Conservation (phyloP, 2,329 filamentous ascomycete genomes). For the Alternaria brassicae region DNA sequence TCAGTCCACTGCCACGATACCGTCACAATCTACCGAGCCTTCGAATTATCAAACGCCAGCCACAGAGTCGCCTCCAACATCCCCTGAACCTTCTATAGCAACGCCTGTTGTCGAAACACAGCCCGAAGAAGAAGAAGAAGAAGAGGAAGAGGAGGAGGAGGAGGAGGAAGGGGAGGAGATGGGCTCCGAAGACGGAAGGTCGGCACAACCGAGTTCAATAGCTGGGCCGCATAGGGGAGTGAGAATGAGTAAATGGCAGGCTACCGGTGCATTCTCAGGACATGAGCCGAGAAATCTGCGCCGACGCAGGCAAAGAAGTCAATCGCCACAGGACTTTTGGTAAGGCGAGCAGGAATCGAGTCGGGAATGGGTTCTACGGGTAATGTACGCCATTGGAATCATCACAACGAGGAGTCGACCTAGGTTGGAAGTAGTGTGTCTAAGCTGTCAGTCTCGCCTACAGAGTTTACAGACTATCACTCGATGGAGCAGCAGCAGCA, state of each 20-base stretch:
- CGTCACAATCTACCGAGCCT: not conserved
- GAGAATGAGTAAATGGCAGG: not conserved
- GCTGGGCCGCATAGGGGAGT: accelerated
- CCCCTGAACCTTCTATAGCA: not conserved
- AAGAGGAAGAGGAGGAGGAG: too few species aligned
- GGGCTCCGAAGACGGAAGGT: too few species aligned
- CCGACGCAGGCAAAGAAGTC: not conserved
- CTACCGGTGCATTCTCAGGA: not conserved
- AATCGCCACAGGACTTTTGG: not conserved
- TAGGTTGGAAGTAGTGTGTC: too few species aligned
- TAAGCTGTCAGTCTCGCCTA: too few species aligned
- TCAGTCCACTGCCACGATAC: not conserved
- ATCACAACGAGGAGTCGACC: too few species aligned
- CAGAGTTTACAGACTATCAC: too few species aligned
- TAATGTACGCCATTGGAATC: too few species aligned
- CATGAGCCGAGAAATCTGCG: not conserved
- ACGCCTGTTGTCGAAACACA: not conserved
- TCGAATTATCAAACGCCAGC: not conserved
- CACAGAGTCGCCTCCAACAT: not conserved
- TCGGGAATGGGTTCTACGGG: too few species aligned
- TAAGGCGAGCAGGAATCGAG: too few species aligned
- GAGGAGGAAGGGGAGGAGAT: too few species aligned
- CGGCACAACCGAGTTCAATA: not conserved
- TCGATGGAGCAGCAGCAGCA: too few species aligned
- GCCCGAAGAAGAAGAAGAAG: not conserved